phyloP scores from a whole-genome alignment of 768 basidiomycete genomes.

The Tubosaeta sp. region DNA sequence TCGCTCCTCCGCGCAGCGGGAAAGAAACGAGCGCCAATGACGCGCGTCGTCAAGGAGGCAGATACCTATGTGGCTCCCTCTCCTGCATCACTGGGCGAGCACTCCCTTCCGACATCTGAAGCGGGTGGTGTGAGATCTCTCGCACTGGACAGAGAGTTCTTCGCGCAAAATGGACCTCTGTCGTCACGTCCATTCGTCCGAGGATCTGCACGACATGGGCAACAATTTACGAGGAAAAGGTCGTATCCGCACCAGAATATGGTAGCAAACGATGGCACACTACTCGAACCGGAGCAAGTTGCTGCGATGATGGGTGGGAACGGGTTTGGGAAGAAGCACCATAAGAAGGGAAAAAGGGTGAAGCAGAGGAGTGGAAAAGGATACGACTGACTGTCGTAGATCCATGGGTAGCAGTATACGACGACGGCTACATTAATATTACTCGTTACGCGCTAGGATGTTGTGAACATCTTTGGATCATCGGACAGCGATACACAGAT shows the following conservation, averaged over 20 bases:
- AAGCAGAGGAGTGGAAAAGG: constrained; percentile 94
- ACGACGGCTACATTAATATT: background rate
- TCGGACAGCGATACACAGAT: no score
- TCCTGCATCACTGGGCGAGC: constrained; percentile 3
- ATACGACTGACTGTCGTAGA: constrained; percentile 56
- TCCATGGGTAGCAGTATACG: background rate
- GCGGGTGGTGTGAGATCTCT: constrained; percentile 49
- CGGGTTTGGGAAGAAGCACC: constrained; percentile 67
- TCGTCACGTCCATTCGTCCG: constrained; percentile 62
- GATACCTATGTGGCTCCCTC: constrained; percentile 66
- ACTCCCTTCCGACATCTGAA: constrained; percentile 25
- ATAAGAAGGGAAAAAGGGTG: constrained; percentile 74
- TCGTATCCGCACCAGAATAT: constrained; percentile 82
- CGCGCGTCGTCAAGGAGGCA: constrained; percentile 78
- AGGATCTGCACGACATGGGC: constrained; percentile 51
- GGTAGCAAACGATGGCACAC: constrained; percentile 76
- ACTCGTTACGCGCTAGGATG: no score
- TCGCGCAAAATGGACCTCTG: constrained; percentile 50
- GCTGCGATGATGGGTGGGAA: constrained; percentile 39
- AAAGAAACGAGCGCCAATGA: constrained; percentile 88
- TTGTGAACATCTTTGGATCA: no score
- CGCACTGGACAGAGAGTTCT: constrained; percentile 81
- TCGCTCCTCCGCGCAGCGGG: constrained; percentile 55
- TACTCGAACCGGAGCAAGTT: constrained; percentile 41
- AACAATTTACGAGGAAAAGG: constrained; percentile 58